phyloP scores from a whole-genome alignment of 768 basidiomycete species.

The Naganishia vishniacii region DNA sequence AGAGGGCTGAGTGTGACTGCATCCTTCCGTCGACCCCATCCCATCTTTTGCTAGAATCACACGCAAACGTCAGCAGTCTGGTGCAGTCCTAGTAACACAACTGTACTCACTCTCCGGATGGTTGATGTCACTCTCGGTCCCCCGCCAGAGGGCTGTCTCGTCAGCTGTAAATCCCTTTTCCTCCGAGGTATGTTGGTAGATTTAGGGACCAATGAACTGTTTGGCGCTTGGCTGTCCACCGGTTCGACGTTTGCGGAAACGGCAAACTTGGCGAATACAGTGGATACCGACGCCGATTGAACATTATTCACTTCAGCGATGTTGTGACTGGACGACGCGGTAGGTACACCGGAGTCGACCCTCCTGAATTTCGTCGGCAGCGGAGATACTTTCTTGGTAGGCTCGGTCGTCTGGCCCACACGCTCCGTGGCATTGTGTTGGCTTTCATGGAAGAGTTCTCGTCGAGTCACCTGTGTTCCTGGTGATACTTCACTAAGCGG shows the following conservation, averaged over 20 bases:
- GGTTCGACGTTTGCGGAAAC: background rate
- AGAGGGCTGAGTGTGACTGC: background rate
- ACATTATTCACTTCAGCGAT: background rate
- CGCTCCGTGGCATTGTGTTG: too few species aligned
- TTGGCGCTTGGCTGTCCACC: background rate
- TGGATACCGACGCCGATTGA: background rate
- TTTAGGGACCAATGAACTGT: background rate
- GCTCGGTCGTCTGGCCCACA: too few species aligned
- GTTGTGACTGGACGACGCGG: background rate
- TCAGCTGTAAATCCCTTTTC: background rate
- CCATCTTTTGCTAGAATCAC: slow-evolving; percentile 3
- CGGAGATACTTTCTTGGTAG: background rate
- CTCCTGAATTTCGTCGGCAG: slow-evolving; percentile 28
- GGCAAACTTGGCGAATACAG: slow-evolving; percentile 10
- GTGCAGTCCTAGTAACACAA: background rate
- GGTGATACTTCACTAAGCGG: slow-evolving; percentile 23
- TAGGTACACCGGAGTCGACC: background rate
- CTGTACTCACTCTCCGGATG: background rate
- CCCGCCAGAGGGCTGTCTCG: background rate
- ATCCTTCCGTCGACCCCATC: slow-evolving; percentile 9
- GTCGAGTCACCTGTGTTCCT: slow-evolving; percentile 19
- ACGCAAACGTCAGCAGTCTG: background rate
- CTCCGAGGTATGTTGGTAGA: background rate
- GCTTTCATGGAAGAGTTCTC: background rate
- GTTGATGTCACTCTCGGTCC: background rate